Evolutionary conservation across 2,329 filamentous ascomycete species (phyloP).

Genomic region (Fusarium aywerte): DNA sequence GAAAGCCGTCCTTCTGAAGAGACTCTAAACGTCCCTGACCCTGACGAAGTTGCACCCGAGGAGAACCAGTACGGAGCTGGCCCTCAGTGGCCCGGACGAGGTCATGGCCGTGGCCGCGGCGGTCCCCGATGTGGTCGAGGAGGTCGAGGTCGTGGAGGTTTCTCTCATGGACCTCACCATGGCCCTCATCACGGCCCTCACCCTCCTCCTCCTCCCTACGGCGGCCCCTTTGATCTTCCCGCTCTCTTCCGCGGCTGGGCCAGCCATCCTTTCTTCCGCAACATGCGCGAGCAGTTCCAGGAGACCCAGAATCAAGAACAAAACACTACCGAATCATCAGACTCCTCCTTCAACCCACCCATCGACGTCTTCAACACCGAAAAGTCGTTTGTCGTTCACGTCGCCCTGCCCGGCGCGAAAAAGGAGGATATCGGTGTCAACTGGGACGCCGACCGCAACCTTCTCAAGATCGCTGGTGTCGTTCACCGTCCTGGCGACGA

Average conservation of each 20-base stretch:
- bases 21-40: constrained; percentile 49
- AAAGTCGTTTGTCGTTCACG: constrained; percentile 73
- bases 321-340: constrained; percentile 57
- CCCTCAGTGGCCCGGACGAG: constrained; percentile 38
- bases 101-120: constrained; percentile 38
- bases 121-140: constrained; percentile 39
- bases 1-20: constrained; percentile 53
- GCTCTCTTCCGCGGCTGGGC: constrained; percentile 55
- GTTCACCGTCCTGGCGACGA: constrained; percentile 79
- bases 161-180: constrained; percentile 27
- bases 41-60: constrained; percentile 49
- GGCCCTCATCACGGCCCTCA: constrained; percentile 37
- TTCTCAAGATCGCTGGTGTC: constrained; percentile 76
- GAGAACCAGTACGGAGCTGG: constrained; percentile 44
- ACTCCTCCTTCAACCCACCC: constrained; percentile 72
- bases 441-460: constrained; percentile 76
- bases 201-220: constrained; percentile 27
- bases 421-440: constrained; percentile 82
- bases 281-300: constrained; percentile 53
- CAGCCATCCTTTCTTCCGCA: constrained; percentile 56
- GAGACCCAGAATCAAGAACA: constrained; percentile 26
- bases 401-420: constrained; percentile 81
- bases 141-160: constrained; percentile 38
- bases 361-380: constrained; percentile 80
- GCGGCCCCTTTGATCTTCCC: constrained; percentile 52